These are phyloP conservation scores for Camellia oleifera DNA, from an alignment of 179 eudicot genomes.

Conservation along the genomic window DNA sequence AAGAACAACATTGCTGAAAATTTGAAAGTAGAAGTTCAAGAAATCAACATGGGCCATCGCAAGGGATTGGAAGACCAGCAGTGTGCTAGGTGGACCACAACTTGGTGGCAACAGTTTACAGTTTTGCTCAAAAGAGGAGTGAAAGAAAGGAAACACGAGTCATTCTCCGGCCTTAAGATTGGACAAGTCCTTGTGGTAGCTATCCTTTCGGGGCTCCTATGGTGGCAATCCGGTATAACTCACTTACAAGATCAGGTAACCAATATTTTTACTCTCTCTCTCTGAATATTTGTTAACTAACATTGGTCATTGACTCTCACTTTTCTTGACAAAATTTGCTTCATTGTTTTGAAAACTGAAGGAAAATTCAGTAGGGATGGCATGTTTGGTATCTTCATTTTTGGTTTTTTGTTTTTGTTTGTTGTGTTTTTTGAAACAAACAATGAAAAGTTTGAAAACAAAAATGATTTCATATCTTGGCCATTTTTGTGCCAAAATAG, in stretches of 20 bases:
- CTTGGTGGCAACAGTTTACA: slow-evolving; percentile 73
- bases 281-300: background rate
- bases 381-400: too few relatives aligned
- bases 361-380: too few relatives aligned
- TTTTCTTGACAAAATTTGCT: background rate
- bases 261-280: background rate
- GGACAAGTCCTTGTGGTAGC: slow-evolving; percentile 49
- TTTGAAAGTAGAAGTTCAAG: slow-evolving; percentile 41
- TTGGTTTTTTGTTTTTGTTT: too few relatives aligned
- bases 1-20: slow-evolving; percentile 39
- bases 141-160: slow-evolving; percentile 67
- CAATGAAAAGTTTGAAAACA: too few relatives aligned
- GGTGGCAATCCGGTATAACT: slow-evolving; percentile 62
- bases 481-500: too few relatives aligned
- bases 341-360: too few relatives aligned
- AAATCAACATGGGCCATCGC: background rate
- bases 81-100: slow-evolving; percentile 54
- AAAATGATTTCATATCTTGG: too few relatives aligned
- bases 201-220: slow-evolving; percentile 57
- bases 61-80: slow-evolving; percentile 27
- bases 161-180: slow-evolving; percentile 50
- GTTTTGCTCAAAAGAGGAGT: slow-evolving; percentile 66
- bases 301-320: background rate
- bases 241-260: slow-evolving; percentile 79
- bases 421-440: too few relatives aligned